A percentile compares a stretch with the other conserved stretches of the same genome.
Conservation (phyloP, 345 rosid species). For the Mangifera indica region DNA sequence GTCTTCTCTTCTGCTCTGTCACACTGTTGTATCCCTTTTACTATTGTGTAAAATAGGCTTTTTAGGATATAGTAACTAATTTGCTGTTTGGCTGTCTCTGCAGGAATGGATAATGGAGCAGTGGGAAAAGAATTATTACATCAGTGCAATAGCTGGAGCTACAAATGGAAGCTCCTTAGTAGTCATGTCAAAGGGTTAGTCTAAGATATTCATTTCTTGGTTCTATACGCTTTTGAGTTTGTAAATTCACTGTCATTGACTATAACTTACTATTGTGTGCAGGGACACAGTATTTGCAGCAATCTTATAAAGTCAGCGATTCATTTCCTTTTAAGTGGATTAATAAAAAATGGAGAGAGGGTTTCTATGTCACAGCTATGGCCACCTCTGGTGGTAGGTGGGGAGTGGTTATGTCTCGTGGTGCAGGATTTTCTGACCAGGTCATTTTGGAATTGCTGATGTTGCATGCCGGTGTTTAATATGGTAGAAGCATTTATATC, state of each 20-base stretch:
- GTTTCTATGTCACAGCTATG: slow-evolving; percentile 88
- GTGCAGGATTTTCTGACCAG: slow-evolving; percentile 82
- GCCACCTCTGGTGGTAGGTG: slow-evolving; percentile 91
- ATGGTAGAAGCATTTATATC: background rate
- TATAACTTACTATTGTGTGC: slow-evolving; percentile 20
- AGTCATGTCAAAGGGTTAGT: slow-evolving; percentile 92
- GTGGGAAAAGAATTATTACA: slow-evolving; percentile 95
- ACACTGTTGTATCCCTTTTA: background rate
- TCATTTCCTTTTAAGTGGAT: slow-evolving; percentile 96
- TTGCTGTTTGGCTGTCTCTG: slow-evolving; percentile 18
- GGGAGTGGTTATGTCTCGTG: slow-evolving; percentile 97
- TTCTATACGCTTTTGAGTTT: background rate
- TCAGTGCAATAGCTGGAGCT: slow-evolving; percentile 81
- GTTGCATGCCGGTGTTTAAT: background rate
- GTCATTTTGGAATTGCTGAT: slow-evolving; percentile 30
- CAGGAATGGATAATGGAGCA: slow-evolving; percentile 99
- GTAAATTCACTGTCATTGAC: background rate
- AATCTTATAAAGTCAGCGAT: slow-evolving; percentile 93
- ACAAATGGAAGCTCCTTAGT: slow-evolving; percentile 84
- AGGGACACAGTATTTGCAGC: slow-evolving; percentile 83
- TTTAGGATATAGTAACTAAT: background rate
- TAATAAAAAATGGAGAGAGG: slow-evolving; percentile 97
- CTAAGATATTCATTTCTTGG: background rate
- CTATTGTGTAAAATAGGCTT: background rate
- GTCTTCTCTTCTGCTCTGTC: background rate